Base-by-base conservation (phyloP, 306 rosid species). In the Morella rubra region DNA sequence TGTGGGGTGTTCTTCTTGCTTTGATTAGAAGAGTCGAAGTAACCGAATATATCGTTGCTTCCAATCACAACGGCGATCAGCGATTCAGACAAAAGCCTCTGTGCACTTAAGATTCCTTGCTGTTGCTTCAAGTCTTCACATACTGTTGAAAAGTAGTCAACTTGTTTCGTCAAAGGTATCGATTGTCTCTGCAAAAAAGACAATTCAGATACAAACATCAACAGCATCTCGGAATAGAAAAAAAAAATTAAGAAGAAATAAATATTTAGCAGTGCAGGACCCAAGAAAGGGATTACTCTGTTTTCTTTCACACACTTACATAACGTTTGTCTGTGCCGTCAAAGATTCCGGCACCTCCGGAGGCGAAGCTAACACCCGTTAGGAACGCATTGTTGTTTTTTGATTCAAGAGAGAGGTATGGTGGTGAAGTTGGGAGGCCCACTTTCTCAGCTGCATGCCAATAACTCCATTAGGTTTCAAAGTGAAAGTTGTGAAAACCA, bases 261-360 rank as follows among this genome's bases (percentile, higher is more conserved):
- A 32, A 32, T 32, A 32, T 32, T 3, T 32, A 32, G 37, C 0
- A 32, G 37, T 32, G 3, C 37, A 32, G 37, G 37, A 32, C 37
- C 37, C 37, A 32, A 32, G 37, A 32, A 32, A 32, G 37, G 37
- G 6, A 19, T 24, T 13, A 55, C 0, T 46, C 14, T 11, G 10
- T 8, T 3, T 13, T 14, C 13, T 24, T 6, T 50, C 70, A 52
- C 11, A n/a, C n/a, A 79, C 98, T 91, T 86, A 91, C 97, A 45
- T 22, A 81, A 42, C 53, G 70, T 16, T 75, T 56, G 66, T 90
- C 88, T 2, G 87, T 74, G 64, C 87, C 89, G n/a, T 87, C 86
- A 56, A 91, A 90, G 76, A 91, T 94, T 80, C 96, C 97, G 46
- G 98, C 98, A 56, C 97, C 97, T 72, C 88, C 93, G 1, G 96